Conservation (phyloP, 176 grass and related monocot species). For the Bromus sterilis region DNA sequence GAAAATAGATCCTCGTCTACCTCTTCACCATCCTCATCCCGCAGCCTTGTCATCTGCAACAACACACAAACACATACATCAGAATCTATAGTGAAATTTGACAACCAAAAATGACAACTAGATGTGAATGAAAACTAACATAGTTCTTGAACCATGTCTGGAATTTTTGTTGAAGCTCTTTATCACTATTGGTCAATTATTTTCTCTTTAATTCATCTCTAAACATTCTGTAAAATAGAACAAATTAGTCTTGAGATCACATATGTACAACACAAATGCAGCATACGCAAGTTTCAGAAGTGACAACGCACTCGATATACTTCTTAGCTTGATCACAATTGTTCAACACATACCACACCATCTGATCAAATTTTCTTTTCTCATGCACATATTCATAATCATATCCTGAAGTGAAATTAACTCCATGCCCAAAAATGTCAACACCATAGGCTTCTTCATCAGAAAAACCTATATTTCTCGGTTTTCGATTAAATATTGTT, state of each 20-base stretch:
- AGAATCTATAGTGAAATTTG: too few relatives aligned
- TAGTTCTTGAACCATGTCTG: too few relatives aligned
- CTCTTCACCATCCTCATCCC: neutral
- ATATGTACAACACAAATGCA: too few relatives aligned
- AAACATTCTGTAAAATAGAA: neutral
- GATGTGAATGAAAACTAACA: too few relatives aligned
- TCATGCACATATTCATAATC: neutral
- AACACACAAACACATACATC: too few relatives aligned
- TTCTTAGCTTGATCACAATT: neutral
- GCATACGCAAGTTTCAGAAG: neutral
- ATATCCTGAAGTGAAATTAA: neutral
- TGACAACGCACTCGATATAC: neutral
- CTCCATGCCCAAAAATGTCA: neutral
- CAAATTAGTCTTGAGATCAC: too few relatives aligned
- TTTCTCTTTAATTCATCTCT: neutral
- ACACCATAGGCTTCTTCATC: neutral
- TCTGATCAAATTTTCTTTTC: neutral
- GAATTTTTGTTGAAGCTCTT: too few relatives aligned
- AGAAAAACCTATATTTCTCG: neutral
- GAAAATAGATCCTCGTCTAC: neutral
- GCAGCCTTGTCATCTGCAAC: neutral
- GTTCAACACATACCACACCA: neutral
- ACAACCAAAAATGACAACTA: too few relatives aligned
- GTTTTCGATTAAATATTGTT: neutral
- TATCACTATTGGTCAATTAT: neutral